phyloP scores from a whole-genome alignment of 345 rosid species.

The Ricinus communis region DNA sequence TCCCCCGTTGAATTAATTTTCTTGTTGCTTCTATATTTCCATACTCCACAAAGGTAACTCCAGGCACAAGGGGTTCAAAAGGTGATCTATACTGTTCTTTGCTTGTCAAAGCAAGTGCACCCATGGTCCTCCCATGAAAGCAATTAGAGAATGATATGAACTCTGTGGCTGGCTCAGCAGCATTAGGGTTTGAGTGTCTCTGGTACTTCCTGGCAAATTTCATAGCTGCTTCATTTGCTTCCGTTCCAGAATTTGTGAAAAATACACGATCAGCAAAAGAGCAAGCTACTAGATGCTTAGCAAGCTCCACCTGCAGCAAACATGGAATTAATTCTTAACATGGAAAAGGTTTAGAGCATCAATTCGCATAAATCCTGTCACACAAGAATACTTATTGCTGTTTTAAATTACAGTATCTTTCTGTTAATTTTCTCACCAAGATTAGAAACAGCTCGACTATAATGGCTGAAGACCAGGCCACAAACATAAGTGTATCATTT shows the following conservation, averaged over 20 bases:
- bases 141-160: conserved; percentile 72
- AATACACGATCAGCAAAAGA: conserved; percentile 91
- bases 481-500: too few relatives aligned
- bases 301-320: conserved; percentile 67
- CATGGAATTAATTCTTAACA: neutral
- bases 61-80: conserved; percentile 98
- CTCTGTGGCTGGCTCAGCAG: conserved; percentile 50
- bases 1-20: conserved; percentile 49
- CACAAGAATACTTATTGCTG: neutral
- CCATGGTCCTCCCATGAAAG: conserved; percentile 96
- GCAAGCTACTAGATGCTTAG: conserved; percentile 61
- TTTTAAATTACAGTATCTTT: neutral
- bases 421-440: neutral
- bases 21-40: conserved; percentile 66
- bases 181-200: conserved; percentile 55
- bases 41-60: conserved; percentile 80
- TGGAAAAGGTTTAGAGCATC: neutral
- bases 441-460: neutral
- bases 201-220: conserved; percentile 90
- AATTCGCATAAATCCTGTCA: neutral
- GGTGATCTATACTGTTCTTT: conserved; percentile 85
- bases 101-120: conserved; percentile 91
- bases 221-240: conserved; percentile 98
- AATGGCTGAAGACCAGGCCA: neutral
- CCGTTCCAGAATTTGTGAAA: conserved; percentile 86